A percentile compares a stretch with the other conserved stretches of the same genome.
These are phyloP conservation scores for Boletus bicolor DNA, from an alignment of 768 basidiomycete species.

Conservation along the genomic window DNA sequence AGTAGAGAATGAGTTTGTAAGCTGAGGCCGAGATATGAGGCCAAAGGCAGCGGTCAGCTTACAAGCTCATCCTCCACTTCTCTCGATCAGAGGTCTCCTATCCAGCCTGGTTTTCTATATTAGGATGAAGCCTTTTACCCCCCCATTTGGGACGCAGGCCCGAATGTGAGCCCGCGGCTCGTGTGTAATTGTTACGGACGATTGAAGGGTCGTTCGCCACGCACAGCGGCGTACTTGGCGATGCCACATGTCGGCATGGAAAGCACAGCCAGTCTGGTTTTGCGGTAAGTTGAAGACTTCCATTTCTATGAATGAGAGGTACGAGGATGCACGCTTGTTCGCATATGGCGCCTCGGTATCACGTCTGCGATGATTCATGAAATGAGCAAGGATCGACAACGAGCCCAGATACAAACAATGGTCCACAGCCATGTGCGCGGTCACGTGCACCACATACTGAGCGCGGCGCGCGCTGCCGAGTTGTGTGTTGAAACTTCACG, in stretches of 20 bases:
- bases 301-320: not conserved
- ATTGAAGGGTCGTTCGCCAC: not conserved
- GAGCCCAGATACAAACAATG: constrained; percentile 12
- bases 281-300: not conserved
- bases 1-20: no score
- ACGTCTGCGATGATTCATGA: no score
- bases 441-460: constrained; percentile 26
- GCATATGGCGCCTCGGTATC: no score
- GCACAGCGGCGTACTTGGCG: not conserved
- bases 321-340: no score
- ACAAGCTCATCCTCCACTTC: no score
- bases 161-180: no score
- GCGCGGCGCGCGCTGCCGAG: constrained; percentile 2
- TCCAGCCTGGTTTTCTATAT: no score
- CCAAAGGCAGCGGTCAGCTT: no score
- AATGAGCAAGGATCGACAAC: constrained; percentile 16
- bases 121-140: no score
- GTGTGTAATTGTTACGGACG: not conserved
- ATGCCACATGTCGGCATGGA: not conserved
- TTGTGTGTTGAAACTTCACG: not conserved
- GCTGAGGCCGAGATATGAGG: no score
- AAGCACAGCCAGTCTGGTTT: not conserved
- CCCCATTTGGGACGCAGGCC: no score
- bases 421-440: constrained; percentile 19
- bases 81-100: no score